These are phyloP conservation scores for Aspergillus sergii DNA, from an alignment of 2,329 filamentous ascomycete species.

Conservation along the genomic window DNA sequence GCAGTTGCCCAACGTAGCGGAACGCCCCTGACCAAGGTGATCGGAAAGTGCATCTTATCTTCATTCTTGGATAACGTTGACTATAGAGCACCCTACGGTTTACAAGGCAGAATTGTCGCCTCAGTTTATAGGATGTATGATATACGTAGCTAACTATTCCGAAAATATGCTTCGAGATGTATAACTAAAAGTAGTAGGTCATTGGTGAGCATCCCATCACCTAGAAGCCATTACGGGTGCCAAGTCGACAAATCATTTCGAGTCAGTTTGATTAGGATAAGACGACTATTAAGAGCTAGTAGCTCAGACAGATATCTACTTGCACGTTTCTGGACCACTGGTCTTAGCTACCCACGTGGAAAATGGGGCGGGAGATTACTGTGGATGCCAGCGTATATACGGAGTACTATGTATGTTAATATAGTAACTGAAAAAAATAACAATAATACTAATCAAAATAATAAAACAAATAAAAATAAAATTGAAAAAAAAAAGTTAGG, in stretches of 20 bases:
- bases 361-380: background rate
- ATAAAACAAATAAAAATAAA: background rate
- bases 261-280: constrained; percentile 19
- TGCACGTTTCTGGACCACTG: background rate
- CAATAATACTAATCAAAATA: background rate
- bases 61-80: too few species aligned
- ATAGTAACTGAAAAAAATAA: background rate
- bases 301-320: background rate
- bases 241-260: background rate
- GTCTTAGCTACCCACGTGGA: background rate
- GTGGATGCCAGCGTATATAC: background rate
- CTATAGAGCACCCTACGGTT: too few species aligned
- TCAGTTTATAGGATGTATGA: background rate
- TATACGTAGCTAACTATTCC: background rate
- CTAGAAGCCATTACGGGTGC: background rate
- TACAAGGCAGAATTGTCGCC: background rate
- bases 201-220: background rate
- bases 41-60: too few species aligned
- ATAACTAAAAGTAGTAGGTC: background rate
- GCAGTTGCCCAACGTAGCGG: background rate
- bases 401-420: background rate
- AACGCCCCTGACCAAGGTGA: constrained; percentile 3
- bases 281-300: constrained; percentile 9
- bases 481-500: too few species aligned
- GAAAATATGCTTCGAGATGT: background rate